phyloP scores from a whole-genome alignment of 331 rosid species.

The Telfairia occidentalis region DNA sequence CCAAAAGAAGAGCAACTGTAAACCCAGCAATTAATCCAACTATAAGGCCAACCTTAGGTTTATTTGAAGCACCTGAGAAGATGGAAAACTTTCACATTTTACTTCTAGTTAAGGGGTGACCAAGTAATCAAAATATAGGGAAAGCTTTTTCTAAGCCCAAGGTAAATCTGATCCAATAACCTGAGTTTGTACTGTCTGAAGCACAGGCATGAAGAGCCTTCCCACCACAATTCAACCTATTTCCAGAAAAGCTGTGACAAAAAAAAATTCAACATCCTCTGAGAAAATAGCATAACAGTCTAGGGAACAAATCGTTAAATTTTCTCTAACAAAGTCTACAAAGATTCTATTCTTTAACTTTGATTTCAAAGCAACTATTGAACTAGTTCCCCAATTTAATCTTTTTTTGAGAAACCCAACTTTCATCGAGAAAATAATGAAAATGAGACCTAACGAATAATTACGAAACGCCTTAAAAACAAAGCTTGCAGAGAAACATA shows the following conservation, averaged over 20 bases:
- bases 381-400: neutral
- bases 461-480: too few species aligned
- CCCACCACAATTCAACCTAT: conserved; percentile 50
- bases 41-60: conserved; percentile 47
- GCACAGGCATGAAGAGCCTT: conserved; percentile 35
- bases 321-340: neutral
- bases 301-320: neutral
- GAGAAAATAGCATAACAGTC: neutral
- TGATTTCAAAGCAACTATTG: neutral
- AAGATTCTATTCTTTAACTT: neutral
- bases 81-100: conserved; percentile 11
- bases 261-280: conserved; percentile 8
- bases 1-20: conserved; percentile 32
- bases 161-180: conserved; percentile 25
- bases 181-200: conserved; percentile 34
- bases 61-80: conserved; percentile 40
- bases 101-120: neutral
- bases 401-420: too few species aligned
- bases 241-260: conserved; percentile 74
- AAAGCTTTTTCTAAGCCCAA: neutral
- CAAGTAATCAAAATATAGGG: neutral
- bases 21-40: conserved; percentile 53
- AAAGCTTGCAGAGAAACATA: too few species aligned
- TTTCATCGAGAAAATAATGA: too few species aligned
- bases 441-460: too few species aligned